phyloP scores from a whole-genome alignment of 1,284 basidiomycete species.

The Ceratobasidium papillatum region DNA sequence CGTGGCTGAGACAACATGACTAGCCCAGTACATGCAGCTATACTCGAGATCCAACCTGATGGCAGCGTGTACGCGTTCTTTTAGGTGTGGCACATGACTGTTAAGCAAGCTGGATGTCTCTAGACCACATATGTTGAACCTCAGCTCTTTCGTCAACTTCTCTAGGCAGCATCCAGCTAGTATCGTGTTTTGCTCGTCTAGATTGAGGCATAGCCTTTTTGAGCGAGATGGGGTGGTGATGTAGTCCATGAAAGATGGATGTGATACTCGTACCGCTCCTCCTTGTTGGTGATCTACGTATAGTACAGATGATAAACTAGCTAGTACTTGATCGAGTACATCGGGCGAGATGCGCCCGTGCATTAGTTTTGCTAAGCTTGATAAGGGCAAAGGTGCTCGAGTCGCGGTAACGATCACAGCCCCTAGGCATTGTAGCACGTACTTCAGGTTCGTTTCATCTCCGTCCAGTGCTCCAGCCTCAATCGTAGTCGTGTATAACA shows the following conservation, averaged over 20 bases:
- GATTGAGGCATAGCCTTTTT: not conserved
- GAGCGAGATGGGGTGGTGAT: not conserved
- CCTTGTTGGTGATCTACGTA: not conserved
- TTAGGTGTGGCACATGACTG: not conserved
- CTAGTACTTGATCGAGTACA: not conserved
- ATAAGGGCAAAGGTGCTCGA: not conserved
- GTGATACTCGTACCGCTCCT: not conserved
- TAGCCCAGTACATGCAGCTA: slow-evolving; percentile 26
- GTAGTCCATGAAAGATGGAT: too few species aligned
- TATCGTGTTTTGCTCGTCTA: not conserved
- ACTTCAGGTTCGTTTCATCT: not conserved
- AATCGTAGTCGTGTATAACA: slow-evolving; percentile 7
- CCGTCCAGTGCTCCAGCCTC: not conserved
- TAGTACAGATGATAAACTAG: not conserved
- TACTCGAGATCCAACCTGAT: not conserved
- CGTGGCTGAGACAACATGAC: not conserved
- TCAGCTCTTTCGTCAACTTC: not conserved
- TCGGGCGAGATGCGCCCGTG: not conserved
- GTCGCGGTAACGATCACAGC: not conserved
- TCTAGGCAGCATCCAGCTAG: not conserved
- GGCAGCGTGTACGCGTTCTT: not conserved
- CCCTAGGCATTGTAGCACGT: not conserved
- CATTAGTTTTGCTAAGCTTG: not conserved
- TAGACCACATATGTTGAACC: slow-evolving; percentile 33
- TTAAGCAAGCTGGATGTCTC: slow-evolving; percentile 26